These are phyloP conservation scores for Chlorociboria aeruginascens DNA, from an alignment of 495 filamentous ascomycete genomes.

Conservation along the genomic window DNA sequence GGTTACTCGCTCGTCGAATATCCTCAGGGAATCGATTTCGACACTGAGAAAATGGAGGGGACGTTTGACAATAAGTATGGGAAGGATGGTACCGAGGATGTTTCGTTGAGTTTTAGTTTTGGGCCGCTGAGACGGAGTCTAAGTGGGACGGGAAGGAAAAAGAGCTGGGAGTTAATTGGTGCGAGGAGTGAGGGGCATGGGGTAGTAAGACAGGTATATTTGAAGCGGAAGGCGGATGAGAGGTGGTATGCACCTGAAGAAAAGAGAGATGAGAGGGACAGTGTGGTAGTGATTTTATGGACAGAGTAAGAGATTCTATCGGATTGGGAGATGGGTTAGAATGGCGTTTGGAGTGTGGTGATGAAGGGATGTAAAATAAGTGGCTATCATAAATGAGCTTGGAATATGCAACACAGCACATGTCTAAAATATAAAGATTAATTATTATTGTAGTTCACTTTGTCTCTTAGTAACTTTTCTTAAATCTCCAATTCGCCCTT, in stretches of 20 bases:
- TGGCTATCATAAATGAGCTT: too few species aligned
- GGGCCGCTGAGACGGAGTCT: conserved; percentile 14
- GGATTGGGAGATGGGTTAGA: too few species aligned
- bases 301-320: background rate
- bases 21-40: conserved; percentile 21
- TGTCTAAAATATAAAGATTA: too few species aligned
- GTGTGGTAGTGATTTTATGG: conserved; percentile 17
- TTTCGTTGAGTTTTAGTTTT: conserved; percentile 9
- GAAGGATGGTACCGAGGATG: background rate
- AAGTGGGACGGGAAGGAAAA: conserved; percentile 22
- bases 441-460: too few species aligned
- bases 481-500: too few species aligned
- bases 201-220: conserved; percentile 28
- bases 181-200: conserved; percentile 19
- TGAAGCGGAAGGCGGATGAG: conserved; percentile 20
- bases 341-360: too few species aligned
- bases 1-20: conserved; percentile 44
- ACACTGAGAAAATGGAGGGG: conserved; percentile 18
- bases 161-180: conserved; percentile 25
- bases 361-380: too few species aligned
- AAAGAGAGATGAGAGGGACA: conserved; percentile 16
- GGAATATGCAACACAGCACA: too few species aligned
- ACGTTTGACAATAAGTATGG: conserved; percentile 13
- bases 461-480: too few species aligned
- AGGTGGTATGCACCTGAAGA: conserved; percentile 16